Base-by-base conservation (phyloP, 2,329 filamentous ascomycete genomes). In the Xylaria sp. region DNA sequence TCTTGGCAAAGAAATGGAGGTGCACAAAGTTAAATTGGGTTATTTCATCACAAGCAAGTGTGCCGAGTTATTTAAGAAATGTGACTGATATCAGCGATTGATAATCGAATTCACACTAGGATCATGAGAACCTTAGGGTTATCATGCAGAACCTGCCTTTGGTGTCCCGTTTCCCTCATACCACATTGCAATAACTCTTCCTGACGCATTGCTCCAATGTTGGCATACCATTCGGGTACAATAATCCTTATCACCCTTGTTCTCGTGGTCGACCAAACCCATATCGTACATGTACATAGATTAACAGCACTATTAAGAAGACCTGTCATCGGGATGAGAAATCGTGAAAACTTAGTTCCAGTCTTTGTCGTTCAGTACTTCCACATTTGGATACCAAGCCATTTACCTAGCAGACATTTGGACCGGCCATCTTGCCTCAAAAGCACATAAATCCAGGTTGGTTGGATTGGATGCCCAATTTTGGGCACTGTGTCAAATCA, bases 211-310 rank as follows among this genome's bases (percentile, higher is more conserved):
- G 36, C 46, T 25, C 8, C 28, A 13, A 12, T 30, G 20, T 9
- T 30, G 32, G 45, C 65, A 53, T 39, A 48, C 46, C 43, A 57
- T 34, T 36, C 7, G 25, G 32, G 60, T 60, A 18, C 43, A 15
- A 7, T 23, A 61, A 28, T 12, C 18, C 30, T 45, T 41, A 45
- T 30, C 46, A 32, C 45, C n/a, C 50, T 20, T 41, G n/a, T 43
- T 52, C 20, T 28, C 18, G 32, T 48, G 46, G n/a, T 15, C 25
- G 12, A 12, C 20, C 15, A 8, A n/a, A n/a, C 41, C 52, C 45
- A 52, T 70, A 70, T 70, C 25, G 52, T 66, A 71, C 65, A 68
- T 56, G 43, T 67, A 60, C 61, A 57, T 61, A 53, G 39, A 60
- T 32, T 34, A 25, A 34, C 20, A 68, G 41, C 57, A 39, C 58